These are phyloP conservation scores for Gentiana macrophylla DNA, from an alignment of 257 asterid genomes.

Conservation along the genomic window DNA sequence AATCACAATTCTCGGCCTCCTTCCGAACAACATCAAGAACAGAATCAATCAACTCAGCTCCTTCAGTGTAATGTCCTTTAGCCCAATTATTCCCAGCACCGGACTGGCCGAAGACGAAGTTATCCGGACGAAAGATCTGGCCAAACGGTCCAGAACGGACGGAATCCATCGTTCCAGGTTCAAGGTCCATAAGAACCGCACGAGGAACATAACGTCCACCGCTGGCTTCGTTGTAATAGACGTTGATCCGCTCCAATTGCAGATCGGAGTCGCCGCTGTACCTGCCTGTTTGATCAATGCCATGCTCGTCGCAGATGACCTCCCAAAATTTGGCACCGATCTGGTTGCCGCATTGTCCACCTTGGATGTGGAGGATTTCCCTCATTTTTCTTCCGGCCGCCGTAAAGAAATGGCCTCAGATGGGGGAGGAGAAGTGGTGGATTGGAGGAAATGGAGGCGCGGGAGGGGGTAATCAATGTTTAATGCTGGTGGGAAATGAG, in stretches of 20 bases:
- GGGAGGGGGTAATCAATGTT: too few species aligned
- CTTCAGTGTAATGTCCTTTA: conserved; percentile 68
- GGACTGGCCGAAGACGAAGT: conserved; percentile 60
- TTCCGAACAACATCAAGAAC: conserved; percentile 71
- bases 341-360: conserved; percentile 74
- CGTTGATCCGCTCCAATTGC: conserved; percentile 61
- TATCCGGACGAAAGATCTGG: conserved; percentile 53
- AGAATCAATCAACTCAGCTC: conserved; percentile 61
- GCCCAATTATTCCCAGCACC: conserved; percentile 78
- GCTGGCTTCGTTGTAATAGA: conserved; percentile 66
- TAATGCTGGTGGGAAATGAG: too few species aligned
- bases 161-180: conserved; percentile 72
- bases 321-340: conserved; percentile 77
- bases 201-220: conserved; percentile 65
- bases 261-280: conserved; percentile 30
- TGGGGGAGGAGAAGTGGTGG: too few species aligned
- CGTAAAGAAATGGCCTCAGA: too few species aligned
- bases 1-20: conserved; percentile 67
- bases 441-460: too few species aligned
- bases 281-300: conserved; percentile 40
- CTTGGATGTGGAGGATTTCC: conserved; percentile 69
- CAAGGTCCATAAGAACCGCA: conserved; percentile 65
- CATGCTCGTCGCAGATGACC: conserved; percentile 61
- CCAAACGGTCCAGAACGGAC: conserved; percentile 60
- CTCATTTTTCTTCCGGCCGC: conserved; percentile 25